phyloP scores from a whole-genome alignment of 306 rosid species.

The Glycyrrhiza uralensis region DNA sequence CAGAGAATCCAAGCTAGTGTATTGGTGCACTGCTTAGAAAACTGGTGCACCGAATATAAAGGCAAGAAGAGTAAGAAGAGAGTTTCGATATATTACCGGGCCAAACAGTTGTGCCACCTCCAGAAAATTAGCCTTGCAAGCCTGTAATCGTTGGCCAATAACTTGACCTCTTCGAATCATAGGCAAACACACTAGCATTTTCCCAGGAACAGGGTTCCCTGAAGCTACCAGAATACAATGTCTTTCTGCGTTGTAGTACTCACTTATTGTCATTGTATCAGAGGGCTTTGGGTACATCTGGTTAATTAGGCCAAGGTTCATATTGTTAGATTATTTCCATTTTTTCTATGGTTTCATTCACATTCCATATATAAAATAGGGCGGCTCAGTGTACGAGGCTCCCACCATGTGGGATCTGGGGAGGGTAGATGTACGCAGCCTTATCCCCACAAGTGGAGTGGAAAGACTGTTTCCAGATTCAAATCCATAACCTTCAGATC shows the following conservation, averaged over 20 bases:
- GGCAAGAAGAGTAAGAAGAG: too few species aligned
- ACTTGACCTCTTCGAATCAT: neutral
- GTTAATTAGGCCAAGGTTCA: neutral
- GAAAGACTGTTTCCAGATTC: too few species aligned
- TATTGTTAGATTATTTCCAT: neutral
- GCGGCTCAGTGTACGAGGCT: too few species aligned
- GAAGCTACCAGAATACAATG: constrained; percentile 27
- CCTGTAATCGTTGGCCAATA: neutral
- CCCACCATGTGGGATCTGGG: too few species aligned
- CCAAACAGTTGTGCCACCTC: neutral
- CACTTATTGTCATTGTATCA: neutral
- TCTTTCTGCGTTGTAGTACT: constrained; percentile 2
- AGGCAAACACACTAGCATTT: neutral
- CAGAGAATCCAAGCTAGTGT: too few species aligned
- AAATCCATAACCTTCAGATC: too few species aligned
- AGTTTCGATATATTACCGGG: neutral
- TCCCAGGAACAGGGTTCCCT: neutral
- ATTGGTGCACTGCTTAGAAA: too few species aligned
- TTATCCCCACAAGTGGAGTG: too few species aligned
- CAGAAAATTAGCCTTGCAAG: neutral
- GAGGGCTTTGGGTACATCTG: constrained; percentile 26
- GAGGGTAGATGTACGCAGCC: too few species aligned
- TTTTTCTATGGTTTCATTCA: neutral
- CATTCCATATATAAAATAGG: neutral
- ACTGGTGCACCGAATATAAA: too few species aligned